Evolutionary conservation across 768 basidiomycete genomes (phyloP), one percentile per base, ranked within the genome.

Genomic region (Kwoniella dejecticola): DNA sequence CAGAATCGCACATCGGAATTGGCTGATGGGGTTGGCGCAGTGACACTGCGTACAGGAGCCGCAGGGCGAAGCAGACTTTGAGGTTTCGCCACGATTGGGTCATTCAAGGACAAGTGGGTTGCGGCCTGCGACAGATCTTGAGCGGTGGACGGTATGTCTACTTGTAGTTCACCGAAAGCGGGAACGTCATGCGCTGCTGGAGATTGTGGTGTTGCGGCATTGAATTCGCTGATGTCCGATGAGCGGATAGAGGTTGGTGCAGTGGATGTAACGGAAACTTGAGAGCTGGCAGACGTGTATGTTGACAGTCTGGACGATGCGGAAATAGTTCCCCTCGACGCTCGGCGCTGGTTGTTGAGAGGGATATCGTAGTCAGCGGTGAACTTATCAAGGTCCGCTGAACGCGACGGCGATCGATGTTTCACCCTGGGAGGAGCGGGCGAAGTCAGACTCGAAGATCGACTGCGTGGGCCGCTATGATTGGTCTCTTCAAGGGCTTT

Each of bases 311-410:
- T 54, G 2, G 63, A 65, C 4, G 49, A 31, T 6, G 52, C 41
- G 19, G 67, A 59, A 12, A 36, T 30, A 1, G 62, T 54, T 4
- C 52, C 57, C 19, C 19, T 46, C 2, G 55, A 62, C 24, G 53
- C 36, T 21, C 52, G 50, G n/a, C 52, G 54, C 42, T 57, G 62
- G 30, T 59, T 56, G 1, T 60, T 52, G 30, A 38, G 40, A 7
- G 50, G 42, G 19, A 60, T 60, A 15, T 41, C 52, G 45, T 60
- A 47, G 21, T 76, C 76, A 15, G 63, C 57, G 11, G 72, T 69
- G 63, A 71, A 70, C 45, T 71, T 69, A 58, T 74, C 73, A 12
- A 76, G 66, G 57, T 78, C 76, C 15, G 71, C 74, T 15, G 76
- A 78, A 6, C 74, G 67, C 7, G 74, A 74, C 6, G 76, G 76